Evolutionary conservation across 2,329 filamentous ascomycete species (phyloP).

Genomic region (Celoporthe dispersa): DNA sequence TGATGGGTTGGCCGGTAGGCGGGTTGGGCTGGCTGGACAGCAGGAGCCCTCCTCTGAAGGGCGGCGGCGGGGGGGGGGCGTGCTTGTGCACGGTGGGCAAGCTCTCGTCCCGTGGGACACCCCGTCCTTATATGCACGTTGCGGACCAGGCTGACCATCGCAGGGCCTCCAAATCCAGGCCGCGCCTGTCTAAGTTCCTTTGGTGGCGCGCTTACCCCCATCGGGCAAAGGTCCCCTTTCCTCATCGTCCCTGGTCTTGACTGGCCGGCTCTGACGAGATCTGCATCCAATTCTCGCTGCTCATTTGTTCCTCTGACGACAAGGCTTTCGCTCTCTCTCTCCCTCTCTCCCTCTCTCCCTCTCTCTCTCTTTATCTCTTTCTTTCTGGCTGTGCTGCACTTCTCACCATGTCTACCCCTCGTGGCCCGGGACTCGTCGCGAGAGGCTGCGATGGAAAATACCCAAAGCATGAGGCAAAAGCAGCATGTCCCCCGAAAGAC

Average conservation of each 20-base stretch:
- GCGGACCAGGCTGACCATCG: constrained; percentile 15
- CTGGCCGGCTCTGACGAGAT: constrained; percentile 12
- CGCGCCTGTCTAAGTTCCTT: neutral
- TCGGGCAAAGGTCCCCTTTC: constrained; percentile 21
- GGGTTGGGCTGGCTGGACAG: constrained; percentile 5
- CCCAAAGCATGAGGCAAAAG: neutral
- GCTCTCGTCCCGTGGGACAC: constrained; percentile 24
- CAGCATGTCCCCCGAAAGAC: neutral
- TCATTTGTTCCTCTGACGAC: neutral
- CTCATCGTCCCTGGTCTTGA: constrained; percentile 17
- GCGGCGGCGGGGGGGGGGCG: neutral
- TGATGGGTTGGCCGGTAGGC: neutral
- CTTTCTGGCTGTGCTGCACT: neutral
- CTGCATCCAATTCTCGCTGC: constrained; percentile 13
- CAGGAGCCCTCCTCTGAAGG: neutral
- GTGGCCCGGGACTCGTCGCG: neutral
- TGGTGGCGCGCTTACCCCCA: constrained; percentile 22
- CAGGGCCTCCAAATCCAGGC: constrained; percentile 18
- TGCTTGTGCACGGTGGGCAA: constrained; percentile 5
- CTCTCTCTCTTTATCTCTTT: no score
- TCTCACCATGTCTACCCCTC: neutral
- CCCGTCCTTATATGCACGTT: constrained; percentile 30
- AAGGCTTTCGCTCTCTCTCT: neutral
- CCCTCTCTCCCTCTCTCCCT: neutral
- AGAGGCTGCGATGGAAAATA: neutral